Percentiles rank a stretch among this genome's conserved stretches.
phyloP scores from a whole-genome alignment of 139 green algal species.

The Coccomyxa sp. region DNA sequence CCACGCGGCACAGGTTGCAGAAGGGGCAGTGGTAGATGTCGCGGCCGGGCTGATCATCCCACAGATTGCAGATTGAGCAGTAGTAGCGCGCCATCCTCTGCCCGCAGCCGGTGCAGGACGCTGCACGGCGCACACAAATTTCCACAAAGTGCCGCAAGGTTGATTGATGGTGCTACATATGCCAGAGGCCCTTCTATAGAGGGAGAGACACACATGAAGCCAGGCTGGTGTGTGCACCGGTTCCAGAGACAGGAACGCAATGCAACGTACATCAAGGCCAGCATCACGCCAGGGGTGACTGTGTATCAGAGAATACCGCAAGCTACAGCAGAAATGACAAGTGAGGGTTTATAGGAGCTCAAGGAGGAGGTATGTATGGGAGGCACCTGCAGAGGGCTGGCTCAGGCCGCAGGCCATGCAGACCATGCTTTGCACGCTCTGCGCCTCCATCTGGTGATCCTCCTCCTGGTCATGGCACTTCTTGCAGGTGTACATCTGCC shows the following conservation, averaged over 20 bases:
- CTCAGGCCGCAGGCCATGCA: conserved; percentile 86
- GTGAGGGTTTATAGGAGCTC: too few relatives aligned
- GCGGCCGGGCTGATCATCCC: conserved; percentile 72
- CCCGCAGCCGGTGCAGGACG: conserved; percentile 48
- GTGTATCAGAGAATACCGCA: too few relatives aligned
- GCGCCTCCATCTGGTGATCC: conserved; percentile 84
- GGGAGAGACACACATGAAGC: not conserved
- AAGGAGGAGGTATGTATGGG: not conserved
- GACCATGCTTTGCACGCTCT: conserved; percentile 64
- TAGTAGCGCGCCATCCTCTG: conserved; percentile 85
- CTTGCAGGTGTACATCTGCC: conserved; percentile 71
- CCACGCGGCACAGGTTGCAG: conserved; percentile 93
- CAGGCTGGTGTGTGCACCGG: conserved; percentile 71
- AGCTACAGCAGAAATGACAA: too few relatives aligned
- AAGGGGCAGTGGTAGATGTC: conserved; percentile 99
- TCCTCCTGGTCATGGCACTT: conserved; percentile 89
- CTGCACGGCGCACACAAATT: conserved; percentile 15
- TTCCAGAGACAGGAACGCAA: conserved; percentile 99
- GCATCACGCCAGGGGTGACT: too few relatives aligned
- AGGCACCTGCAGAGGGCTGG: conserved; percentile 61
- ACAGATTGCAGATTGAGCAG: conserved; percentile 96
- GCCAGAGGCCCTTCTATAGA: too few relatives aligned
- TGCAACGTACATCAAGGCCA: conserved; percentile 73
- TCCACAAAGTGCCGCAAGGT: too few relatives aligned
- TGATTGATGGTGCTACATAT: too few relatives aligned